phyloP scores from a whole-genome alignment of 2,329 filamentous ascomycete species.

The Ophiostoma angusticollis region DNA sequence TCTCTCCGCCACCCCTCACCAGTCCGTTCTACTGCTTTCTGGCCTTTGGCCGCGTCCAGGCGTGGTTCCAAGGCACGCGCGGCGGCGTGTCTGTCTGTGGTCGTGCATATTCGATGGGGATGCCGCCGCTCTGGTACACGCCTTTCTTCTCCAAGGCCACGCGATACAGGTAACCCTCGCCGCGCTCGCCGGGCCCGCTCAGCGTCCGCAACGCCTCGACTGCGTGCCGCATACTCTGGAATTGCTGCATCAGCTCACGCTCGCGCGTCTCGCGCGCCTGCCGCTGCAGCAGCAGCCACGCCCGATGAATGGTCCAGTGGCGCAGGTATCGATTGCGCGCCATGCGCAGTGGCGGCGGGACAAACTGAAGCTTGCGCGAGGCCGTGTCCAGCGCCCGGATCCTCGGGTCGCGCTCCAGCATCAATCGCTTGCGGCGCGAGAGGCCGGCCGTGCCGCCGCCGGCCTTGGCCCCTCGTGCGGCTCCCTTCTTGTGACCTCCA shows the following conservation, averaged over 20 bases:
- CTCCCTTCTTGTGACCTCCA: too few relatives aligned
- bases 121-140: conserved; percentile 55
- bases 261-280: conserved; percentile 52
- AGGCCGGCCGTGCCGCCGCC: neutral
- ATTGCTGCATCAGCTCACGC: conserved; percentile 62
- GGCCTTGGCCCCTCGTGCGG: too few relatives aligned
- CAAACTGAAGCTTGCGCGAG: conserved; percentile 20
- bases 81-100: conserved; percentile 73
- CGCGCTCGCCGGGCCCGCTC: conserved; percentile 41
- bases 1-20: neutral
- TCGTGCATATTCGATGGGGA: conserved; percentile 86
- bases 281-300: conserved; percentile 71
- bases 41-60: conserved; percentile 55
- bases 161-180: conserved; percentile 65
- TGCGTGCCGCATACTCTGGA: conserved; percentile 70
- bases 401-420: conserved; percentile 19
- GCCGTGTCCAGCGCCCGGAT: conserved; percentile 22
- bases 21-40: neutral
- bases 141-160: conserved; percentile 87
- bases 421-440: conserved; percentile 9
- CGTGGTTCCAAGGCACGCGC: conserved; percentile 79
- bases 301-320: conserved; percentile 98
- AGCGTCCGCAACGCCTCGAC: conserved; percentile 68
- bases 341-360: conserved; percentile 65
- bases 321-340: conserved; percentile 75